Conservation (phyloP, 257 asterid species). For the Solanum commersonii region DNA sequence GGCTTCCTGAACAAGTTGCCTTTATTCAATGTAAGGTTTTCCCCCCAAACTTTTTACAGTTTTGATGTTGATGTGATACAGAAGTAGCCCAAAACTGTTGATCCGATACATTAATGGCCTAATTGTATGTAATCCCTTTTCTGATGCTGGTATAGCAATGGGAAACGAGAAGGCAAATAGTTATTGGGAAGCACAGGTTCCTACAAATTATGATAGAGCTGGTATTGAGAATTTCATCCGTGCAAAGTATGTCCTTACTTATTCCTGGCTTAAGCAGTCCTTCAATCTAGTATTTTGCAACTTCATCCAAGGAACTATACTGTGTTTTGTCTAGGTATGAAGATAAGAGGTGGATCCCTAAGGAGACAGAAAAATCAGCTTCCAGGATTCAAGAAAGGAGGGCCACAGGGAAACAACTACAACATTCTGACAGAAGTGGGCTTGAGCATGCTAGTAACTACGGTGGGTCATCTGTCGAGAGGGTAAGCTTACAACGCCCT, state of each 20-base stretch:
- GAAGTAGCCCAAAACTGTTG: background rate
- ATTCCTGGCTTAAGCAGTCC: background rate
- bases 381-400: slow-evolving; percentile 44
- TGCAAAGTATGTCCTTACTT: slow-evolving; percentile 61
- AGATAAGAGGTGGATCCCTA: slow-evolving; percentile 86
- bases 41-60: background rate
- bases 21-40: slow-evolving; percentile 75
- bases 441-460: slow-evolving; percentile 36
- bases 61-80: background rate
- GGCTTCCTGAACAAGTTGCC: slow-evolving; percentile 99
- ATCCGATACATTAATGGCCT: background rate
- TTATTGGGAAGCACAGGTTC: slow-evolving; percentile 98
- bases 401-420: slow-evolving; percentile 45
- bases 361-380: slow-evolving; percentile 55
- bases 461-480: slow-evolving; percentile 35
- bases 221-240: slow-evolving; percentile 97
- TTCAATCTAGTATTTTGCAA: slow-evolving; percentile 4
- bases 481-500: slow-evolving; percentile 31
- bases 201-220: slow-evolving; percentile 91
- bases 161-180: slow-evolving; percentile 95
- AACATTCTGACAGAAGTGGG: slow-evolving; percentile 51
- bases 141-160: slow-evolving; percentile 53
- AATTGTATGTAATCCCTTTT: background rate
- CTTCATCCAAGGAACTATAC: slow-evolving; percentile 5
- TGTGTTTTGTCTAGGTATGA: slow-evolving; percentile 53